Evolutionary conservation across 2,329 filamentous ascomycete genomes (phyloP), one percentile per base, ranked within the genome.

Genomic region (Penicillium sp.): DNA sequence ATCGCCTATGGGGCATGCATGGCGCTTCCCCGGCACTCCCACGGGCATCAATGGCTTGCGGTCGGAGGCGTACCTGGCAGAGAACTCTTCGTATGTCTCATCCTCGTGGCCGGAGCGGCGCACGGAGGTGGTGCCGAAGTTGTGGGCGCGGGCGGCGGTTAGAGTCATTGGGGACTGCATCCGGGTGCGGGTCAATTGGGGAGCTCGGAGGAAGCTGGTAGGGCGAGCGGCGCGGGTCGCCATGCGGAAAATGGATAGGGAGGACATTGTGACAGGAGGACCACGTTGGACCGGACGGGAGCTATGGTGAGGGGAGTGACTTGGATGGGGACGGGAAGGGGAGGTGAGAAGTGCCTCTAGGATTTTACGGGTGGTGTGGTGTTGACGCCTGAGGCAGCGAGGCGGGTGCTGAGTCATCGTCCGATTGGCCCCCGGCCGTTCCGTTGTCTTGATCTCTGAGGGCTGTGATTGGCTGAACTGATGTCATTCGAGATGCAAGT

Each of bases 81-180:
- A 90, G 77, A 99, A 99, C 80, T 97, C 91, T 80, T 99, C 93
- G 66, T 95, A 99, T 67, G 88, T 95, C 84, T 99, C 93, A 76
- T 99, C 93, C 70, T 86, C 82, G 75, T 95, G 88, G 69, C 80
- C 77, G 59, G 75, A 76, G 61, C 74, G 75, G 65, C 78, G 79
- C 64, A 79, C 79, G 64, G 81, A 78, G 57, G 74, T 73, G 50
- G 75, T 74, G 63, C 69, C 73, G 67, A 75, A 76, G 69, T 82
- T 86, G 79, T 80, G 86, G 77, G 86, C 86, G 66, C 77, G 75
- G 65, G 76, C 75, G 64, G 76, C 74, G 64, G 75, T 73, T 63
- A 75, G 65, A 62, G 78, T 63, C 58, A 75, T 74, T 63, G 81
- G 78, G 65, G 77, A 78, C 69, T 77, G 75, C 65, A 82, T 71